A percentile compares a stretch with the other conserved stretches of the same genome.
Conservation (phyloP, 345 rosid genomes). For the Durio zibethinus region DNA sequence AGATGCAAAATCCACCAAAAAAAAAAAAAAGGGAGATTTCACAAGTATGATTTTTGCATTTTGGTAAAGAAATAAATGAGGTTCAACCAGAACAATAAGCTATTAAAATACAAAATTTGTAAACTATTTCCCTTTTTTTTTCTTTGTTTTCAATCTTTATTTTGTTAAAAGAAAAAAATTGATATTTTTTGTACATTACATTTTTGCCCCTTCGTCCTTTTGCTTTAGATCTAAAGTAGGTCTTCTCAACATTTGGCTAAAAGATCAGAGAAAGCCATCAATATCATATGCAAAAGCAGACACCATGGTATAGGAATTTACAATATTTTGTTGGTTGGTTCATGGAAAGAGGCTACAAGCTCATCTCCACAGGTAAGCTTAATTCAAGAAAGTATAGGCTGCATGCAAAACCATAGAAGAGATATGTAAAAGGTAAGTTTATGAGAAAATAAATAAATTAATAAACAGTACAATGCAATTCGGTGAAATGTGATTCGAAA, state of each 20-base stretch:
- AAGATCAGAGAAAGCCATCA: conserved; percentile 4
- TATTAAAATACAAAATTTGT: too few relatives aligned
- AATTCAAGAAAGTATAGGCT: conserved; percentile 82
- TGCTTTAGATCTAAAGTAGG: too few relatives aligned
- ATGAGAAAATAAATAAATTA: too few relatives aligned
- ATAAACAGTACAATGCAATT: background rate
- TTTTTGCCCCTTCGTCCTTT: background rate
- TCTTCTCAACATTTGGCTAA: background rate
- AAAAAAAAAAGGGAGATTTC: too few relatives aligned
- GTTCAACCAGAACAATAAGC: too few relatives aligned
- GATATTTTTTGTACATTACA: too few relatives aligned
- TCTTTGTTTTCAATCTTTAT: too few relatives aligned
- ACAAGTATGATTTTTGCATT: too few relatives aligned
- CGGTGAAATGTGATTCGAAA: background rate
- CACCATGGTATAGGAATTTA: background rate
- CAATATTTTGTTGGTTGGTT: background rate
- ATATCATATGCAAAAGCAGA: background rate
- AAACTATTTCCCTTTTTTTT: too few relatives aligned
- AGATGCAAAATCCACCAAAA: too few relatives aligned
- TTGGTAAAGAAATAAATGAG: too few relatives aligned
- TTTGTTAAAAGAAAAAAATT: too few relatives aligned
- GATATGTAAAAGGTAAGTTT: background rate
- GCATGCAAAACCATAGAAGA: conserved; percentile 27
- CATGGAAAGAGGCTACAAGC: conserved; percentile 36
- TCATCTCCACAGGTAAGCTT: conserved; percentile 72